Conservation (phyloP, 805 yeast genomes). For the Candida maesae region DNA sequence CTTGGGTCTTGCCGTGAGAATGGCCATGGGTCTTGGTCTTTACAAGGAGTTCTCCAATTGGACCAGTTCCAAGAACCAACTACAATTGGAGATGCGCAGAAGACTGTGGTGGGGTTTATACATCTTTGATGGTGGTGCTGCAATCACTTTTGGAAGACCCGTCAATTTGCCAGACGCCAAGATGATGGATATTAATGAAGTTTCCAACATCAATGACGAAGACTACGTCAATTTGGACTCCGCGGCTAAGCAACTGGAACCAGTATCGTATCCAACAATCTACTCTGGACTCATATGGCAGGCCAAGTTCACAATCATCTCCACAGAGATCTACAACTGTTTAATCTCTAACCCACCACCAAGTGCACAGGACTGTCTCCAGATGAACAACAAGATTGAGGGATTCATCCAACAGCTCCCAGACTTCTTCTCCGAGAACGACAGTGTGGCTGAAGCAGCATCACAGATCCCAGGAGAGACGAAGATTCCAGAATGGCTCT, state of each 20-base stretch:
- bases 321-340: conserved; percentile 46
- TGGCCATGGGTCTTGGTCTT: conserved; percentile 65
- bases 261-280: conserved; percentile 43
- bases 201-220: conserved; percentile 48
- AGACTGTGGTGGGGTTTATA: conserved; percentile 68
- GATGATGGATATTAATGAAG: conserved; percentile 45
- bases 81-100: conserved; percentile 52
- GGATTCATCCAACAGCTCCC: conserved; percentile 43
- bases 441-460: conserved; percentile 27
- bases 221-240: conserved; percentile 22
- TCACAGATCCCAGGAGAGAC: conserved; percentile 21
- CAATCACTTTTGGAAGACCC: conserved; percentile 65
- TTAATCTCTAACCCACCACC: conserved; percentile 46
- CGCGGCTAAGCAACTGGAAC: conserved; percentile 16
- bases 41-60: conserved; percentile 48
- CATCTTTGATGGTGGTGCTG: conserved; percentile 59
- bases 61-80: conserved; percentile 35
- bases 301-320: conserved; percentile 44
- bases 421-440: conserved; percentile 41
- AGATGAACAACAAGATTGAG: conserved; percentile 41
- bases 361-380: conserved; percentile 45
- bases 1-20: conserved; percentile 58
- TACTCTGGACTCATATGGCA: conserved; percentile 58
- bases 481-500: conserved; percentile 47
- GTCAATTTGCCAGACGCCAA: conserved; percentile 45